phyloP scores from a whole-genome alignment of 139 green algal species.

The Eudorina sp. region DNA sequence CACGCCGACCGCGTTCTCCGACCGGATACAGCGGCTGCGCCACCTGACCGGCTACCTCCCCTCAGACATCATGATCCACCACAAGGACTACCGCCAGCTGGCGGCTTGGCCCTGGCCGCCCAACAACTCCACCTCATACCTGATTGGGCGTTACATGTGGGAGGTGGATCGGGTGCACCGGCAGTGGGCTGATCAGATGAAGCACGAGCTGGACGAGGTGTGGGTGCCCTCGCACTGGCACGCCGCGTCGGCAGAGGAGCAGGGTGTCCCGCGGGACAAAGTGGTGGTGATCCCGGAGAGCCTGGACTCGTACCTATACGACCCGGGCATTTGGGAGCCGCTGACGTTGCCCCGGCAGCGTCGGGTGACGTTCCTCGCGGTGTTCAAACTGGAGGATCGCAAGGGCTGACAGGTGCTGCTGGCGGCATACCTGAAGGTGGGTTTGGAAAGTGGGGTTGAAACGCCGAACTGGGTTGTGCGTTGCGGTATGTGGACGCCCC shows the following conservation, averaged over 20 bases:
- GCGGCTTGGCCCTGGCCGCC: conserved; percentile 11
- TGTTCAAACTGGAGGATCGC: conserved; percentile 65
- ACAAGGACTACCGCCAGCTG: conserved; percentile 15
- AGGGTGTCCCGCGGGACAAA: conserved; percentile 46
- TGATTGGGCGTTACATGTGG: conserved; percentile 2
- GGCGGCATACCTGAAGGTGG: conserved; percentile 26
- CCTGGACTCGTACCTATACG: conserved; percentile 45
- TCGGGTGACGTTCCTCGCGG: conserved; percentile 53
- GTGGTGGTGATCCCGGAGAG: conserved; percentile 45
- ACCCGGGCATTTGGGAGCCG: neutral
- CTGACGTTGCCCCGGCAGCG: neutral
- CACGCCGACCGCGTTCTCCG: neutral
- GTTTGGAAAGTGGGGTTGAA: no score
- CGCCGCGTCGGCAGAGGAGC: conserved; percentile 6
- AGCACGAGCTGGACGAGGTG: neutral
- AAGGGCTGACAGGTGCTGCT: conserved; percentile 60
- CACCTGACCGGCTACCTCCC: neutral
- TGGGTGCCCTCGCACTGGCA: conserved; percentile 59
- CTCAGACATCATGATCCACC: neutral
- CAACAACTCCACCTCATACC: conserved; percentile 3
- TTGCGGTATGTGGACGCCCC: no score
- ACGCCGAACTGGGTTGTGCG: no score
- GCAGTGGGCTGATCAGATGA: neutral
- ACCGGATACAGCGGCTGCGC: neutral
- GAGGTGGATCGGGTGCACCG: neutral